Conservation (phyloP, 2,329 filamentous ascomycete species). For the Hypoxylon sp. region DNA sequence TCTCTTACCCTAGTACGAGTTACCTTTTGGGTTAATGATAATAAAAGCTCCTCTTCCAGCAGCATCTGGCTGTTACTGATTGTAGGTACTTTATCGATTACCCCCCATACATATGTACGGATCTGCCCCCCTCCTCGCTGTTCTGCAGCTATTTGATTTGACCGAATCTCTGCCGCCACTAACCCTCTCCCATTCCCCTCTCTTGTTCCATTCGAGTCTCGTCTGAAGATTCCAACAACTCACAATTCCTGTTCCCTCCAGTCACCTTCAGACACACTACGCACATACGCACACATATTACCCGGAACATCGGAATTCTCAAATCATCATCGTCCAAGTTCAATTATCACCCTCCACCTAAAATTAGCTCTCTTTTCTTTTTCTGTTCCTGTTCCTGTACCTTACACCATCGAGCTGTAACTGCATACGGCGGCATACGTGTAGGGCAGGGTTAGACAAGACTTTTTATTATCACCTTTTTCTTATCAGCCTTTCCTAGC, state of each 20-base stretch:
- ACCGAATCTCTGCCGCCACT: constrained; percentile 46
- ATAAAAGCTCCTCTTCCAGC: constrained; percentile 28
- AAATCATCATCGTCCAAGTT: constrained; percentile 41
- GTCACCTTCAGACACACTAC: constrained; percentile 43
- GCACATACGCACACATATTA: constrained; percentile 28
- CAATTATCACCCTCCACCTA: constrained; percentile 29
- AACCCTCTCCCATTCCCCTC: constrained; percentile 30
- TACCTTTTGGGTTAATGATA: constrained; percentile 33
- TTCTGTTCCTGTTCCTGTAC: constrained; percentile 39
- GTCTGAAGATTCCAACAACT: constrained; percentile 40
- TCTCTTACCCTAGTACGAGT: constrained; percentile 26
- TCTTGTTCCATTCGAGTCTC: constrained; percentile 30
- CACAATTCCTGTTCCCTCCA: constrained; percentile 38
- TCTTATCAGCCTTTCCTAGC: constrained; percentile 23
- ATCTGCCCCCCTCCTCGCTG: constrained; percentile 21
- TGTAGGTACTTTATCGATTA: constrained; percentile 24
- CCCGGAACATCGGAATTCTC: constrained; percentile 41
- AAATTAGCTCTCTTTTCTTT: constrained; percentile 25
- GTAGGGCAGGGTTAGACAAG: constrained; percentile 42
- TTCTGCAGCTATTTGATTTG: constrained; percentile 43
- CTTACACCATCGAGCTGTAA: constrained; percentile 38
- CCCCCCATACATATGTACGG: constrained; percentile 6
- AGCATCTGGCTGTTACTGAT: constrained; percentile 6
- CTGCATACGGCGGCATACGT: constrained; percentile 33
- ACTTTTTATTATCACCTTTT: constrained; percentile 9